Base-by-base conservation (phyloP, 2,329 filamentous ascomycete genomes). In the Dendrostoma leiphaemia region DNA sequence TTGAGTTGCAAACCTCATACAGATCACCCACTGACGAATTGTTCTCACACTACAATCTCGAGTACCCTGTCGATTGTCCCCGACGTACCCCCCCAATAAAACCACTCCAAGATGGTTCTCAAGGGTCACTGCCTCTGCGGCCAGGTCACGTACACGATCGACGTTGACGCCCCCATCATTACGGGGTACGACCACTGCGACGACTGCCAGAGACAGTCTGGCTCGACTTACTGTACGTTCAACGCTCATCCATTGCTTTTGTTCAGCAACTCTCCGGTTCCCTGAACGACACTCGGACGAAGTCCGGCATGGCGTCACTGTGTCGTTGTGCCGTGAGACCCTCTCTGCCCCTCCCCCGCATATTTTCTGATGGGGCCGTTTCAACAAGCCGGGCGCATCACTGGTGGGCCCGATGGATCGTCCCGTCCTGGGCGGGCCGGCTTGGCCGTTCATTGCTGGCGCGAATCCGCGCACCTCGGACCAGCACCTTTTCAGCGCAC, bases 121-220 rank as follows among this genome's bases (percentile, higher is more conserved):
- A 78, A 79, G 51, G 85, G 85, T 70, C 84, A 88, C 78, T 88
- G 85, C 69, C 83, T 88, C 60, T 88, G 85, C 79, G 84, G 84
- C 68, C 79, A 82, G 64, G 82, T 88, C 71, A 88, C 85, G 66
- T 91, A 90, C 78, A 78, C 78, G 66, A 74, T 70, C 48, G 76
- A 79, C 67, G 69, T 79, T 56, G 78, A 81, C 24, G 72, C 69
- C 46, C 78, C 79, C 50, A 64, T 80, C 51, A 40, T 80, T 68
- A 82, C 81, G 48, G 85, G 80, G 60, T 88, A 88, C 68, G 86
- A 88, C 67, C 85, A 88, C 75, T 88, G 85, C 64, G 85, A 88
- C 65, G 85, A 88, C 71, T 88, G 85, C 78, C 85, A 88, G 72
- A 83, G 85, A 65, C 85, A 88, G 72, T 80, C 72, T 48, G 85